Conservation (phyloP, 2,329 filamentous ascomycete species). For the Colletotrichum tropicale region DNA sequence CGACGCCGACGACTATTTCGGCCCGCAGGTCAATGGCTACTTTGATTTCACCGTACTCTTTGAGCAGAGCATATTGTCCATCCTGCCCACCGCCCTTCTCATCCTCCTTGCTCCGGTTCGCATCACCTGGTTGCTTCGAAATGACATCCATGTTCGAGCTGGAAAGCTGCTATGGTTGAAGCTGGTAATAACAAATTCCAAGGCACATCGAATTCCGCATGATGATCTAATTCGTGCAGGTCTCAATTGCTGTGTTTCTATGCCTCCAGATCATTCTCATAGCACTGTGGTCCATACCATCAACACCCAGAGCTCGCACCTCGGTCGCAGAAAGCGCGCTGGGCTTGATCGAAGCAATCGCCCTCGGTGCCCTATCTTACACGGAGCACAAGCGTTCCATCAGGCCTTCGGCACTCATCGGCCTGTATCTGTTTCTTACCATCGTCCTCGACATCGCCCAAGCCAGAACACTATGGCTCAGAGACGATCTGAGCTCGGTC, state of each 20-base stretch:
- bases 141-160: not conserved
- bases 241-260: conserved; percentile 1
- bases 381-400: conserved; percentile 37
- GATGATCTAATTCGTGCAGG: conserved; percentile 15
- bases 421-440: conserved; percentile 33
- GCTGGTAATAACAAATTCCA: conserved; percentile 12
- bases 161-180: conserved; percentile 26
- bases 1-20: conserved; percentile 21
- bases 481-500: conserved; percentile 25
- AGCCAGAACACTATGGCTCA: conserved; percentile 37
- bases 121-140: conserved; percentile 15
- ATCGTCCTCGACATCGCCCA: conserved; percentile 36
- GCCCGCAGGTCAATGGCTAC: conserved; percentile 25
- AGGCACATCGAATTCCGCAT: rapidly evolving
- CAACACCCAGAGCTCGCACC: conserved; percentile 24
- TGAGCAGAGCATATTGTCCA: conserved; percentile 33
- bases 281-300: conserved; percentile 28
- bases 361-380: conserved; percentile 34
- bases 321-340: conserved; percentile 33
- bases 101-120: conserved; percentile 25
- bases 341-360: conserved; percentile 30
- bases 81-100: conserved; percentile 28
- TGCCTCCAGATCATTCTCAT: conserved; percentile 27
- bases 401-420: conserved; percentile 36
- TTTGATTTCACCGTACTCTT: conserved; percentile 36